Evolutionary conservation across 1,284 basidiomycete species (phyloP), one percentile per base, ranked within the genome.

Genomic region (Austroboletus olivaceoglutinosus): DNA sequence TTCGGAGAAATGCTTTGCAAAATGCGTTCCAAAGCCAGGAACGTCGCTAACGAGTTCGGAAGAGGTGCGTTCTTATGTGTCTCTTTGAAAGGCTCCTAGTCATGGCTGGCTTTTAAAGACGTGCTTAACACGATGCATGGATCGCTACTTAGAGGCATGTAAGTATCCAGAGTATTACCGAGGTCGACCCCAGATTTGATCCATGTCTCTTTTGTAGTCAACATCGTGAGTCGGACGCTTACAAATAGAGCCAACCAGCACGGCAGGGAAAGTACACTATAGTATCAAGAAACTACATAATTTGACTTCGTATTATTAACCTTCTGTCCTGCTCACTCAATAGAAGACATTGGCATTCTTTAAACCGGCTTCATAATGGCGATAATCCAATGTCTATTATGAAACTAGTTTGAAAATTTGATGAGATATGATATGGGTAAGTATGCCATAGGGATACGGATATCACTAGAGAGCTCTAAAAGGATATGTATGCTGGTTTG

Each of bases 61-160:
- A 63, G 81, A 93, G 82, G 89, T 86, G 45, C 11, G 45, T 51
- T 31, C 31, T 13, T 22, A 18, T 16, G 15, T 41, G 31, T 25
- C 29, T 19, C 16, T 29, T n/a, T 25, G 5, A 16, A 23, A 21
- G 30, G 2, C 6, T 29, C 8, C 27, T 37, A 19, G 19, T 39
- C 19, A 36, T 44, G 19, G 15, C n/a, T 59, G 30, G 52, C 22
- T 4, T 30, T 18, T 2, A 13, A 36, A 91, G 89, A 84, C 81
- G 19, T 93, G 90, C 62, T 73, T 93, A 39, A 72, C 80, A 12
- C 75, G 82, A 50, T 93, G 91, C 65, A 75, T 91, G 61, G 88
- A 91, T 51, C 79, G 89, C 37, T 93, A 91, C 65, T 77, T 93
- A 73, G 89, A 92, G 70, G 86, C 88, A 45, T 92, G 89, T 91